Conservation (phyloP, 2,329 filamentous ascomycete species). For the Sclerotiophoma versabilis region DNA sequence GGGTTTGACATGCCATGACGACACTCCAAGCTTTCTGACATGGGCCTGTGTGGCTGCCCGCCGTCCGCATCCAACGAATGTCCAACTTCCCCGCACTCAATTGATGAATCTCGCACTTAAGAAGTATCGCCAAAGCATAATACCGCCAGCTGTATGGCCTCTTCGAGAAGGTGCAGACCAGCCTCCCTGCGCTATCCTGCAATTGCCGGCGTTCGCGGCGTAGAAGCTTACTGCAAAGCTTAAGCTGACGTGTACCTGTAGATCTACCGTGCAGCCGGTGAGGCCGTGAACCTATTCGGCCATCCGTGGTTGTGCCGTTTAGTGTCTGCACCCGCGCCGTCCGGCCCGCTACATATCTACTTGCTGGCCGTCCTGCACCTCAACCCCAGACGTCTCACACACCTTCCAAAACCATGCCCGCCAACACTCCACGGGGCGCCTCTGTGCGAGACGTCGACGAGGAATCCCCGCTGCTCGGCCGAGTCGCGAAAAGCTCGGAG, state of each 20-base stretch:
- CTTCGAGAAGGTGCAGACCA: constrained; percentile 5
- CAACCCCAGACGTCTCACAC: constrained; percentile 2
- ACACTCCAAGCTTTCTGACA: constrained; percentile 42
- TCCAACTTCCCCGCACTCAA: constrained; percentile 21
- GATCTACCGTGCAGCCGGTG: constrained; percentile 13
- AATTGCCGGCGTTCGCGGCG: constrained; percentile 31
- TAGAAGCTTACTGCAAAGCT: constrained; percentile 34
- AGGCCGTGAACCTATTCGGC: constrained; percentile 6
- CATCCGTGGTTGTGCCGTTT: not conserved
- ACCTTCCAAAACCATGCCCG: constrained; percentile 12
- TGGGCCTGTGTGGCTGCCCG: constrained; percentile 7
- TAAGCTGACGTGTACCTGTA: constrained; percentile 25
- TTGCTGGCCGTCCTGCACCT: constrained; percentile 8
- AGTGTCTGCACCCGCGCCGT: constrained; percentile 4
- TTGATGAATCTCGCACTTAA: constrained; percentile 22
- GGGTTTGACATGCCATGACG: constrained; percentile 47
- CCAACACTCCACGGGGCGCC: constrained; percentile 6
- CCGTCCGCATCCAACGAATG: constrained; percentile 7
- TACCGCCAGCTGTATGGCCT: not conserved
- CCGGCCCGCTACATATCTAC: constrained; percentile 17
- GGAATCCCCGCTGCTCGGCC: constrained; percentile 44
- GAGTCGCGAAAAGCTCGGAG: constrained; percentile 32
- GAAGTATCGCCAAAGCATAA: constrained; percentile 7
- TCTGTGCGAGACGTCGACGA: constrained; percentile 32
- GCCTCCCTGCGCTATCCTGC: constrained; percentile 29